Base-by-base conservation (phyloP, 2,329 filamentous ascomycete genomes). In the Lachnellula suecica region DNA sequence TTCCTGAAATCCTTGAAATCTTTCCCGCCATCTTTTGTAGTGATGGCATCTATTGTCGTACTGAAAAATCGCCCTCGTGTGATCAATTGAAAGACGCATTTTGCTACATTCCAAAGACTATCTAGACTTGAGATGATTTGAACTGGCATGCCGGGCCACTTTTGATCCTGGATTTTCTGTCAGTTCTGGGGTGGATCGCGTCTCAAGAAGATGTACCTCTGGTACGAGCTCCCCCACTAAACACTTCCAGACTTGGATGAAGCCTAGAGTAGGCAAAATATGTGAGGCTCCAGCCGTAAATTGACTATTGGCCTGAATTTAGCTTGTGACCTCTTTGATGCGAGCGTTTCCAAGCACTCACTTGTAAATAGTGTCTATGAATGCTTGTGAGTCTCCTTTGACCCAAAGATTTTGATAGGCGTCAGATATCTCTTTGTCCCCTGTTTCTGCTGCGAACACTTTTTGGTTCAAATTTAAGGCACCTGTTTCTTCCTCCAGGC, bases 401-500 rank as follows among this genome's bases (percentile, higher is more conserved):
- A 53, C 29, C 50, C 52, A 58, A 17, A 25, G 49, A 4, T 54
- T 40, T 37, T 47, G 47, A 46, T 57, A 57, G 4, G 53, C 47
- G 20, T 27, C 20, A 4, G 54, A 59, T 19, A 59, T 48, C 15
- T 59, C 50, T 10, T 27, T 43, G 22, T 57, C 50, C 7, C 46
- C 52, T n/a, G 44, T 40, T n/a, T 59, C 27, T 4, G 52, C 50
- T 9, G 35, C 40, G 10, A 50, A 52, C 20, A 41, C 42, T 11
- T n/a, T 6, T 15, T 37, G 13, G 7, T 38, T 19, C 7, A 53
- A 37, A 20, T 45, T 31, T 17, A 48, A 22, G 17, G 22, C 20
- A 13, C 49, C 34, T 13, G 52, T 49, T 25, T 43, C 44, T 24
- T 27, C 38, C 13, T 37, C 37, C 38, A 49, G 15, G 8, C 8